A percentile compares a stretch with the other conserved stretches of the same genome.
These are phyloP conservation scores for Brassica juncea DNA, from an alignment of 345 rosid genomes.

Conservation along the genomic window DNA sequence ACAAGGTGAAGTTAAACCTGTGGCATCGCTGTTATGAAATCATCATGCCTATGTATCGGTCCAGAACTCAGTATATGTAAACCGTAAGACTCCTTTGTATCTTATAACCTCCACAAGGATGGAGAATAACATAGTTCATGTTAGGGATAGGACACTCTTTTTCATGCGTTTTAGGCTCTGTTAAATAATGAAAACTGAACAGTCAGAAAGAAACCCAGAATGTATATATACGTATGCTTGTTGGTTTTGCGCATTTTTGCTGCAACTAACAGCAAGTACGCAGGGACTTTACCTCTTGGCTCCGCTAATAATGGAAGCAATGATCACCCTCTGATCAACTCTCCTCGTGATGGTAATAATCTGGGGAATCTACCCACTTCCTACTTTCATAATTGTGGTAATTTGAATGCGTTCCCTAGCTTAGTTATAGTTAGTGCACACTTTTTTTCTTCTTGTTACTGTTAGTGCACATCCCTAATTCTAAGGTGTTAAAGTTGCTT, in stretches of 20 bases:
- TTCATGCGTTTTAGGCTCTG: not conserved
- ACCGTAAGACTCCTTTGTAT: not conserved
- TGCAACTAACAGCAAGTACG: slow-evolving; percentile 25
- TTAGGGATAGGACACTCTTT: not conserved
- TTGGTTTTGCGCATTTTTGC: not conserved
- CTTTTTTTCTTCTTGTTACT: not conserved
- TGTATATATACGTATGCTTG: not conserved
- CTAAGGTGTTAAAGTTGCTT: not conserved
- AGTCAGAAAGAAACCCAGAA: not conserved
- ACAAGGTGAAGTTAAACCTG: not conserved
- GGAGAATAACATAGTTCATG: not conserved
- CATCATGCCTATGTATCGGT: not conserved
- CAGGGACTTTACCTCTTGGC: slow-evolving; percentile 26
- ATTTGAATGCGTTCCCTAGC: not conserved
- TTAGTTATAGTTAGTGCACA: not conserved
- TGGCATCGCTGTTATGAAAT: not conserved
- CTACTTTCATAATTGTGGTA: not conserved
- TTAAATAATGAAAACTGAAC: not conserved
- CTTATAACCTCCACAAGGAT: not conserved
- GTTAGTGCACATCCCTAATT: not conserved
- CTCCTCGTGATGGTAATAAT: slow-evolving; percentile 29
- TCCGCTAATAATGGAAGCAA: slow-evolving; percentile 26
- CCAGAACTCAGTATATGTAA: not conserved
- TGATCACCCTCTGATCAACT: slow-evolving; percentile 5
- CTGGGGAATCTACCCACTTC: not conserved